Percentiles rank a stretch among this genome's conserved stretches.
Evolutionary conservation across 768 basidiomycete species (phyloP).

Genomic region (Mrakia frigida): DNA sequence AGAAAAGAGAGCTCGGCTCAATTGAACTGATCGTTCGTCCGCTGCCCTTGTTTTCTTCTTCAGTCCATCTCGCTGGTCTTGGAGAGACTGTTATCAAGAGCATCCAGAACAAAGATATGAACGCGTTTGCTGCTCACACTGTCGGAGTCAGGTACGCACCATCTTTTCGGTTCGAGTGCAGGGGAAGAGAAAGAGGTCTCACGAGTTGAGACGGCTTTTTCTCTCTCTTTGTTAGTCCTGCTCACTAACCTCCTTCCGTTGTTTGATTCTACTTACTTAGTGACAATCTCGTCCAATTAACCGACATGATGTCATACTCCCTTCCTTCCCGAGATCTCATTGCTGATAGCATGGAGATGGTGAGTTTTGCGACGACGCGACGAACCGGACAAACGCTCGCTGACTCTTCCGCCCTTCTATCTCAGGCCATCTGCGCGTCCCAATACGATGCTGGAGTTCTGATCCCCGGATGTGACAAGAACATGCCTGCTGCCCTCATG

Average conservation of each 20-base stretch:
- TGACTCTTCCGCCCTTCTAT: neutral
- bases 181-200: too few relatives aligned
- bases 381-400: neutral
- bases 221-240: too few relatives aligned
- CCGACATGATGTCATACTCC: slow-evolving; percentile 62
- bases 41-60: neutral
- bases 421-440: slow-evolving; percentile 3
- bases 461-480: slow-evolving; percentile 37
- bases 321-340: slow-evolving; percentile 83
- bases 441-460: slow-evolving; percentile 38
- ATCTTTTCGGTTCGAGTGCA: neutral
- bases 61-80: slow-evolving; percentile 11
- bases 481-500: slow-evolving; percentile 42
- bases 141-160: slow-evolving; percentile 65
- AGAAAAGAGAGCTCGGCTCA: too few relatives aligned
- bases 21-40: neutral
- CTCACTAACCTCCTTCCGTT: neutral
- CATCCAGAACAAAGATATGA: neutral
- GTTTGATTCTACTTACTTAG: slow-evolving; percentile 47
- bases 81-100: slow-evolving; percentile 5
- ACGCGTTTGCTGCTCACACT: slow-evolving; percentile 45
- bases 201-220: too few relatives aligned
- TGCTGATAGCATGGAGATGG: slow-evolving; percentile 81
- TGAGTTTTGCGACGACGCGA: slow-evolving; percentile 41
- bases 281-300: slow-evolving; percentile 86